Base-by-base conservation (phyloP, 2,329 filamentous ascomycete genomes). In the Hypoxylon sp. region DNA sequence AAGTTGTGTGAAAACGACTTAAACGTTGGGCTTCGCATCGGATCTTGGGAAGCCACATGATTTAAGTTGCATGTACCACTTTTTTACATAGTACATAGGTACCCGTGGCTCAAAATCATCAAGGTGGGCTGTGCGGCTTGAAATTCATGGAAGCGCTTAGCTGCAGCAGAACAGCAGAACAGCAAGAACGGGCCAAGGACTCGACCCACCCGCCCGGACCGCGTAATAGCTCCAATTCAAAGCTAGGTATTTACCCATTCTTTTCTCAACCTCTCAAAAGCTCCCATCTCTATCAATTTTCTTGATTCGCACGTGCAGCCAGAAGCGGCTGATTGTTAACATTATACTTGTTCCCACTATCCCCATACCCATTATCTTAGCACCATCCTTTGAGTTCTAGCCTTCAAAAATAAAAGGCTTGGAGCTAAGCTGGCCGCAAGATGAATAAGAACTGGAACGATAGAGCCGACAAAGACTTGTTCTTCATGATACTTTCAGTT, bases 401-500 rank as follows among this genome's bases (percentile, higher is more conserved):
- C 56, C 51, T 55, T 60, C n/a, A n/a, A n/a, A n/a, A n/a, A n/a
- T n/a, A n/a, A 57, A 57, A 43, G 49, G 56, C 56, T 49, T 29
- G 12, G 36, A 47, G 49, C 55, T 32, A 32, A 36, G 49, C 26
- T 34, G 27, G 21, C 44, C n/a, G n/a, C 62, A 75, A 71, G 64
- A 82, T 81, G 70, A 81, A 74, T 69, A 84, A 83, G 71, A 82
- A 81, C 65, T 84, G 80, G 81, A 81, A 78, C 63, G 81, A 84
- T 61, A 75, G 80, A 51, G 82, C 82, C 54, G 81, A 85, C 62
- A 83, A 82, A 65, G 82, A 85, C 65, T 72, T 85, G 35, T 84
- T 84, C 72, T 84, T 84, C 63, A 83, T 81, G 43, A 84, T 85
- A 51, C 69, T 84, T 27, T 81, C 78, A 3, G 78, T 83, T 37